A percentile compares a stretch with the other conserved stretches of the same genome.
Evolutionary conservation across 495 filamentous ascomycete genomes (phyloP).

Genomic region (Xylaria venustula): DNA sequence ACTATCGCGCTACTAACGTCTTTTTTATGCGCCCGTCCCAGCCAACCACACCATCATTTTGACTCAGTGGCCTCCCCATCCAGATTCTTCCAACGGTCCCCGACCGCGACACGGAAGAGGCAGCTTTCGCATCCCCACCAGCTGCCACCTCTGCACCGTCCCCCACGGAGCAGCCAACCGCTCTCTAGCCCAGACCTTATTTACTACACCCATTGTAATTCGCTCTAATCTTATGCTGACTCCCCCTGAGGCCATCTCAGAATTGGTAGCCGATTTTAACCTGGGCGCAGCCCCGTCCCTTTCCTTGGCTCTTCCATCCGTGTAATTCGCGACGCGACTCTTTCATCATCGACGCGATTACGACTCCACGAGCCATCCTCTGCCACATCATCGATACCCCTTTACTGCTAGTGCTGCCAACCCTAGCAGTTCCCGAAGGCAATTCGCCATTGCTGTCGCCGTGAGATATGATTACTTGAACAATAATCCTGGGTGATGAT

Average conservation of each 20-base stretch:
- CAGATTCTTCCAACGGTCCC: conserved; percentile 11
- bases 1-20: conserved; percentile 19
- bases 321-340: conserved; percentile 21
- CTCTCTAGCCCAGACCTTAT: conserved; percentile 21
- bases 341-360: conserved; percentile 6
- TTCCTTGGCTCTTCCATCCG: conserved; percentile 19
- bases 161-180: conserved; percentile 27
- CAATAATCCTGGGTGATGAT: conserved; percentile 20
- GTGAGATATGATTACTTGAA: conserved; percentile 40
- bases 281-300: conserved; percentile 10
- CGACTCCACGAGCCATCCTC: not conserved
- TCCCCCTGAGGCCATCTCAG: not conserved
- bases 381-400: not conserved
- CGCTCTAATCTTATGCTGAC: not conserved
- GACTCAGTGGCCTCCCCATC: conserved; percentile 12
- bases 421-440: conserved; percentile 18
- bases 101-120: conserved; percentile 26
- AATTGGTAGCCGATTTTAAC: conserved; percentile 1
- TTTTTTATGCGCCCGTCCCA: conserved; percentile 15
- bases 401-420: conserved; percentile 22
- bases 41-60: conserved; percentile 11
- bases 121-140: conserved; percentile 24
- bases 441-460: conserved; percentile 16
- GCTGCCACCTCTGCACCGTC: conserved; percentile 21
- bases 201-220: conserved; percentile 2